Evolutionary conservation across 2,329 filamentous ascomycete genomes (phyloP).

Genomic region (Gnomoniopsis sp.): DNA sequence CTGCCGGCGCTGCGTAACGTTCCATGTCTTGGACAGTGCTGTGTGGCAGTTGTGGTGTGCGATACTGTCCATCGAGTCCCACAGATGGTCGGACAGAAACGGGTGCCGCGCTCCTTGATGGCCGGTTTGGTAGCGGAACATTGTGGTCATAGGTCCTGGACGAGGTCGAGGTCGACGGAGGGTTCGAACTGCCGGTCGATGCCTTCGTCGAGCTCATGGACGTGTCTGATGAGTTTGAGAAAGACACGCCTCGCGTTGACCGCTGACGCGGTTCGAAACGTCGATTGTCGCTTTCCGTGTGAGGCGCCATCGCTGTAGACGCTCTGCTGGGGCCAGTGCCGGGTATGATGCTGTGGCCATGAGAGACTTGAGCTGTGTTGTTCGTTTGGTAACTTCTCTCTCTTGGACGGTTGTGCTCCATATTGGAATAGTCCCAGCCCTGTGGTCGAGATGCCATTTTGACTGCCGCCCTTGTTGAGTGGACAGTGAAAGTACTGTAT

Average conservation of each 20-base stretch:
- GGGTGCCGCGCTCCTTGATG: constrained; percentile 4
- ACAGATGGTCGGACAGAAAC: constrained; percentile 2
- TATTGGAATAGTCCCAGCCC: constrained; percentile 11
- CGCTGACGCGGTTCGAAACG: neutral
- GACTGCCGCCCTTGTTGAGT: neutral
- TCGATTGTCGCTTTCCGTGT: neutral
- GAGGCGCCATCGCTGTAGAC: neutral
- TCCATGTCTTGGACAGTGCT: constrained; percentile 1
- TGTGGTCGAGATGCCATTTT: constrained; percentile 16
- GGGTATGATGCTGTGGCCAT: neutral
- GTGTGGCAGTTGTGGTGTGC: constrained; percentile 8
- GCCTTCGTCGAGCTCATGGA: constrained; percentile 14
- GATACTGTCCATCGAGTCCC: constrained; percentile 12
- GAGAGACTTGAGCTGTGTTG: neutral
- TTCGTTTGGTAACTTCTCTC: neutral
- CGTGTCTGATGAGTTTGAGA: constrained; percentile 4
- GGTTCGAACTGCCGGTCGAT: constrained; percentile 2
- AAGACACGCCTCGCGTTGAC: constrained; percentile 2
- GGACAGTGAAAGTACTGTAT: neutral
- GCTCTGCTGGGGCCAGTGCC: neutral
- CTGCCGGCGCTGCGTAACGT: neutral
- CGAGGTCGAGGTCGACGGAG: constrained; percentile 8
- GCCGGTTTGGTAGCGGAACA: neutral
- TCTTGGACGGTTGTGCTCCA: constrained; percentile 7
- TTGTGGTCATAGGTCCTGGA: neutral